Conservation (phyloP, 345 rosid genomes). For the Populus simonii region DNA sequence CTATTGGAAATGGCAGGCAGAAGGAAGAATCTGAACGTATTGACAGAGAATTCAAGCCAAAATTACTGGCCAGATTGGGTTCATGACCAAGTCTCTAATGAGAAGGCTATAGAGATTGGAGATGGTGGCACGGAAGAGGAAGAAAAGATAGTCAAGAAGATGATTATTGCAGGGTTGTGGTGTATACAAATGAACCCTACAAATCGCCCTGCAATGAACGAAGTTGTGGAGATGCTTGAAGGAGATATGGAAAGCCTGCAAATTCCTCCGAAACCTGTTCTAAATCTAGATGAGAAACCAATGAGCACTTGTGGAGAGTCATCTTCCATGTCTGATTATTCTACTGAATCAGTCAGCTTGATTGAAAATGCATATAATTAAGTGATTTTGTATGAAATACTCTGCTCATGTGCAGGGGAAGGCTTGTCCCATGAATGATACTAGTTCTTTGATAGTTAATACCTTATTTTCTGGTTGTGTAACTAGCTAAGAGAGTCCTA, state of each 20-base stretch:
- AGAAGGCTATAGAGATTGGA: neutral
- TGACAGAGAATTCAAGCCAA: neutral
- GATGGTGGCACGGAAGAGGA: neutral
- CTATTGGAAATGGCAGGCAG: neutral
- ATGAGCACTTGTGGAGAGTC: neutral
- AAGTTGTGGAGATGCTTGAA: conserved; percentile 7
- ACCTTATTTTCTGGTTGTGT: too few relatives aligned
- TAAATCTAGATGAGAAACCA: neutral
- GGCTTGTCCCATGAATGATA: neutral
- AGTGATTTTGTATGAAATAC: neutral
- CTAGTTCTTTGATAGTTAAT: too few relatives aligned
- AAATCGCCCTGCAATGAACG: neutral
- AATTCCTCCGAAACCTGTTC: neutral
- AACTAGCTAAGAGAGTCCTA: too few relatives aligned
- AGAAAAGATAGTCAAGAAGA: neutral
- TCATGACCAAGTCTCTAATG: neutral
- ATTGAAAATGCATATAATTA: neutral
- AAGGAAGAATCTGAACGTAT: neutral
- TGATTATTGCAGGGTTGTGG: neutral
- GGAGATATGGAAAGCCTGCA: neutral
- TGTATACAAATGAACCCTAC: neutral
- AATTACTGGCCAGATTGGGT: neutral
- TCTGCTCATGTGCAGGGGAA: neutral
- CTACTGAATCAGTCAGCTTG: neutral
- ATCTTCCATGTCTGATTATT: neutral